Conservation (phyloP, 345 rosid genomes). For the Mangifera indica region DNA sequence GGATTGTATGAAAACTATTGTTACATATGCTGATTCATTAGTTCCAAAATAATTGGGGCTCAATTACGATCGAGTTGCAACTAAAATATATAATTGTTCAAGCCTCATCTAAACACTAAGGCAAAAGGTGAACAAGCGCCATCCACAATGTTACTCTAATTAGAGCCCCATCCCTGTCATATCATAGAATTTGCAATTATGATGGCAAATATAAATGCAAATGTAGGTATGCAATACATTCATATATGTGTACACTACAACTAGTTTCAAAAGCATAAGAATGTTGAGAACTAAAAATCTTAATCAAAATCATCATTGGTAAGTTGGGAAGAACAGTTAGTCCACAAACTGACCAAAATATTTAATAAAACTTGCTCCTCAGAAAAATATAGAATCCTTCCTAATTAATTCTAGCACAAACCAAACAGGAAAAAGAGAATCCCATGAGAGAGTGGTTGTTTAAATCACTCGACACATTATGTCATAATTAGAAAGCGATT, state of each 20-base stretch:
- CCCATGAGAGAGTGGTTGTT: background rate
- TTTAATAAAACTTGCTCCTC: background rate
- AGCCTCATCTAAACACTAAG: constrained; percentile 4
- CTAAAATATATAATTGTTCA: background rate
- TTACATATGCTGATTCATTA: background rate
- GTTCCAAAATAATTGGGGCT: background rate
- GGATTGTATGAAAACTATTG: constrained; percentile 7
- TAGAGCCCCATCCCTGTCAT: background rate
- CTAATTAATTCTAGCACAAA: background rate
- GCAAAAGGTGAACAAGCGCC: background rate
- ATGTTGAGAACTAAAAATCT: background rate
- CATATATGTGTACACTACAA: background rate
- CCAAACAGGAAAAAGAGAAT: background rate
- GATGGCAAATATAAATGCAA: background rate
- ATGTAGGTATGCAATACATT: background rate
- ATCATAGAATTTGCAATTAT: background rate
- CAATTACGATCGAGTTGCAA: constrained; percentile 3
- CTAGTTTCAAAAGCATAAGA: constrained; percentile 7
- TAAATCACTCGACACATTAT: background rate
- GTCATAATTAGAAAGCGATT: background rate
- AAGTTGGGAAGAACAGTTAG: background rate
- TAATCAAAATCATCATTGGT: background rate
- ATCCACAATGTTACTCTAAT: constrained; percentile 3
- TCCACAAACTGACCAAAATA: background rate
- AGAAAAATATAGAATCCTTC: background rate